Base-by-base conservation (phyloP, 1,284 basidiomycete species). In the Taiwanofungus camphoratus region DNA sequence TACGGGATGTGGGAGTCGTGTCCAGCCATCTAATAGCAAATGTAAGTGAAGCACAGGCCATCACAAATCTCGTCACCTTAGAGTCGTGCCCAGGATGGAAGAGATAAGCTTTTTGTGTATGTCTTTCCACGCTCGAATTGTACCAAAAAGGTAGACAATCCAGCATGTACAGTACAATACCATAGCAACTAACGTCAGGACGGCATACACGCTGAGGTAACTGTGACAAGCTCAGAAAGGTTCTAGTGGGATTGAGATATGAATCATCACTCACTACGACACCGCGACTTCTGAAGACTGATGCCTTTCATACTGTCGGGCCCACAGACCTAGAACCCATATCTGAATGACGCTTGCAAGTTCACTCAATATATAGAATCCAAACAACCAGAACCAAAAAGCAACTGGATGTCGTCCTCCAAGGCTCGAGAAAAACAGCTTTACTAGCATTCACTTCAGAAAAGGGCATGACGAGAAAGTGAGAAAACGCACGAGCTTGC, bases 101-200 rank as follows among this genome's bases (percentile, higher is more conserved):
- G 71, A 58, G 16, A 82, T 61, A 22, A 86, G 70, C 36, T 60
- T 61, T 33, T 60, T 53, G 52, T 85, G 82, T 9, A 85, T 70
- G 13, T 55, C 57, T 42, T 69, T 66, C 6, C 77, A 79, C 3
- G 82, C 81, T 34, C 66, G 19, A 65, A 50, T 76, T 0, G 78
- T 70, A 4, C 71, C 70, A 16, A 82, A 67, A 19, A 82, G 67
- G 11, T 69, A 65, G 24, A 71, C 59, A 16, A 82, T 61, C 21
- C n/a, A 87, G 70, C 39, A 60, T 62, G 32, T 60, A 52, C 52
- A 85, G 83, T 11, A 86, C 8, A 8, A 7, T 26, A 20, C 3
- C 27, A 67, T 50, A 11, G 53, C 54, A 5, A 54, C 16, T 1
- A 63, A 4, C 23, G 75, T 58, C 37, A 69, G 60, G 9, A 61